Evolutionary conservation across 257 asterid genomes (phyloP).

Genomic region (Nicotiana benthamiana): DNA sequence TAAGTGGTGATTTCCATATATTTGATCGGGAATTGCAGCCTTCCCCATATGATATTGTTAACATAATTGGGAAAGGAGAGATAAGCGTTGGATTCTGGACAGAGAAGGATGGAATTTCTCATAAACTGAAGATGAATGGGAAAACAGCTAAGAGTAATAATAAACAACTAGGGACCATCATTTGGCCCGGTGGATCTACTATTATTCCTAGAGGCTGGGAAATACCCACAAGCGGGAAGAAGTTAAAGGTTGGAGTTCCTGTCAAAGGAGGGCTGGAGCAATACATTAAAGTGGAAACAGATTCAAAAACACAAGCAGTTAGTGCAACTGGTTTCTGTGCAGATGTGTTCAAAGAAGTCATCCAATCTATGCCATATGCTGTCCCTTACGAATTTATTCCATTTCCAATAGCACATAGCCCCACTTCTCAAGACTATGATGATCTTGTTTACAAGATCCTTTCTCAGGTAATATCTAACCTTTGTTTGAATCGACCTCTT

Average conservation of each 20-base stretch:
- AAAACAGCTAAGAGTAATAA: constrained; percentile 6
- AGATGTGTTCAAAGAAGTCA: constrained; percentile 30
- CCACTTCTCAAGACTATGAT: constrained; percentile 16
- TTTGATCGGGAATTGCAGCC: constrained; percentile 28
- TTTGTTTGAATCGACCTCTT: neutral
- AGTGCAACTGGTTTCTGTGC: constrained; percentile 23
- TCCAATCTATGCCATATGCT: constrained; percentile 17
- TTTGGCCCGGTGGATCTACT: constrained; percentile 37
- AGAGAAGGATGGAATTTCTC: constrained; percentile 20
- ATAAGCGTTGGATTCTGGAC: constrained; percentile 39
- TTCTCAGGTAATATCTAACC: constrained; percentile 14
- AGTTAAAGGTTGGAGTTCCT: constrained; percentile 34
- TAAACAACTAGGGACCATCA: constrained; percentile 20
- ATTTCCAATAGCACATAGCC: neutral
- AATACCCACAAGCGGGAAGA: constrained; percentile 28
- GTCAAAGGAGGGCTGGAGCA: constrained; percentile 16
- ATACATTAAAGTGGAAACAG: constrained; percentile 20
- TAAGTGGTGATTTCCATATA: constrained; percentile 38
- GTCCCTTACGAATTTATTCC: constrained; percentile 21
- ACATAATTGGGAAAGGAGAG: constrained; percentile 29
- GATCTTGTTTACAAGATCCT: constrained; percentile 18
- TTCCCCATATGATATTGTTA: constrained; percentile 37
- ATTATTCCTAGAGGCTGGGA: constrained; percentile 36
- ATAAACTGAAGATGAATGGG: neutral
- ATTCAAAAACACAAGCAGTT: constrained; percentile 13